Conservation (phyloP, 371 early-diverging fungal species). For the Lichtheimia corymbifera region DNA sequence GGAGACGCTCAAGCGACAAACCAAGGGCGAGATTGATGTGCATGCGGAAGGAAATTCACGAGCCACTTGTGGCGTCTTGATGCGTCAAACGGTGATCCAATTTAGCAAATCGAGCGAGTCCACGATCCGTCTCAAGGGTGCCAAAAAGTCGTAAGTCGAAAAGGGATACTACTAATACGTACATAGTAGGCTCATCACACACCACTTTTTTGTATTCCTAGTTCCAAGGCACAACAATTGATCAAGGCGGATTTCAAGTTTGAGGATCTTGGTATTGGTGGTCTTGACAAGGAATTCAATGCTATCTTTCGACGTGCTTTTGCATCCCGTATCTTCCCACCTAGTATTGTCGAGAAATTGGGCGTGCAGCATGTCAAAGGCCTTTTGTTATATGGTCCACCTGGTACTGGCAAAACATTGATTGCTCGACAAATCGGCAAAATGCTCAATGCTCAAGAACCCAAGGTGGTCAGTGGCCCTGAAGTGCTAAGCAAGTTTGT, state of each 20-base stretch:
- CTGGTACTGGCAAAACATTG: slow-evolving; percentile 99
- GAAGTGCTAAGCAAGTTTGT: slow-evolving; percentile 99
- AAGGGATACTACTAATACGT: background rate
- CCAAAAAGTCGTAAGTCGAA: slow-evolving; percentile 61
- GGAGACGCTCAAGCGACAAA: slow-evolving; percentile 49
- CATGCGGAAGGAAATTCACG: slow-evolving; percentile 17
- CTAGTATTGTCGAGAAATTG: slow-evolving; percentile 92
- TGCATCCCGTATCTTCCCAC: slow-evolving; percentile 98
- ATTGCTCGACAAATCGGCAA: slow-evolving; percentile 99
- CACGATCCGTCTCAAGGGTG: slow-evolving; percentile 74
- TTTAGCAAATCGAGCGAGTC: slow-evolving; percentile 75
- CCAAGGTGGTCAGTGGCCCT: slow-evolving; percentile 98
- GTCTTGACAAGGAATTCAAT: slow-evolving; percentile 96
- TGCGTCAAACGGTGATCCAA: slow-evolving; percentile 68
- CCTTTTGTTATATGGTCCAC: slow-evolving; percentile 90
- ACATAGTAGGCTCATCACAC: background rate
- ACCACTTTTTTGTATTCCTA: slow-evolving; percentile 9
- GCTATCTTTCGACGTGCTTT: slow-evolving; percentile 99
- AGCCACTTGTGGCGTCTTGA: slow-evolving; percentile 70
- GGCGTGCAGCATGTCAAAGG: slow-evolving; percentile 97
- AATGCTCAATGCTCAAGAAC: slow-evolving; percentile 96
- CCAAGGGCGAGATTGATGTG: slow-evolving; percentile 43
- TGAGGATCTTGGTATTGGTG: slow-evolving; percentile 99
- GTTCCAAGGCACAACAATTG: slow-evolving; percentile 64
- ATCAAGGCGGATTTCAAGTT: slow-evolving; percentile 97